phyloP scores from a whole-genome alignment of 257 asterid genomes.

The Cynanchum wilfordii region DNA sequence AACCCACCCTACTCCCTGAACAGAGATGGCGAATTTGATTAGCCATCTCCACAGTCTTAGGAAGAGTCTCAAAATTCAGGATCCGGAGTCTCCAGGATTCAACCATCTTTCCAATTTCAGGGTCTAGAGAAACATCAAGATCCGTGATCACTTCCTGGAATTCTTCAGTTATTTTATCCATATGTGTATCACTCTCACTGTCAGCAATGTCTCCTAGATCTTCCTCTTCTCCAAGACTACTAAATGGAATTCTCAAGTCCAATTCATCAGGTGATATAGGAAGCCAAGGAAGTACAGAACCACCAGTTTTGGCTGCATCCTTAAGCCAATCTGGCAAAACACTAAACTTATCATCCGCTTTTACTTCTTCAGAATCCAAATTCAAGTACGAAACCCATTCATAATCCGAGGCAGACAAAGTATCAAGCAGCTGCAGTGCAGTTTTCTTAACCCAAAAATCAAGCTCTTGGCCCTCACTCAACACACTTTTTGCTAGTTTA shows the following conservation, averaged over 20 bases:
- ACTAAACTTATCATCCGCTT: constrained; percentile 39
- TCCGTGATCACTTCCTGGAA: constrained; percentile 20
- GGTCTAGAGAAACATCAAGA: constrained; percentile 26
- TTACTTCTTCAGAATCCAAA: constrained; percentile 59
- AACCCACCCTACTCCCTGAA: constrained; percentile 16
- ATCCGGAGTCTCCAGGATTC: constrained; percentile 29
- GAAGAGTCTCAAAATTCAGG: constrained; percentile 31
- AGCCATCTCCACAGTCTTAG: constrained; percentile 40
- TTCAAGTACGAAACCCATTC: constrained; percentile 51
- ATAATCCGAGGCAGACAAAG: constrained; percentile 42
- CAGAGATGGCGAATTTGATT: constrained; percentile 46
- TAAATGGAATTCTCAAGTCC: constrained; percentile 20
- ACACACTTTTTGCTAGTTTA: constrained; percentile 41
- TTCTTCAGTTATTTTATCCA: constrained; percentile 39
- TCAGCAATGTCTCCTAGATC: constrained; percentile 21
- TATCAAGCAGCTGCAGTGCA: constrained; percentile 64
- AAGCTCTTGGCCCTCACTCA: constrained; percentile 32
- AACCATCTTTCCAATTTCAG: constrained; percentile 36
- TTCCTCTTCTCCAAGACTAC: constrained; percentile 29
- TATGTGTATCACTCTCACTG: constrained; percentile 23
- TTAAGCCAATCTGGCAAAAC: constrained; percentile 56
- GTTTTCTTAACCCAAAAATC: constrained; percentile 76
- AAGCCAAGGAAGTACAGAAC: constrained; percentile 61
- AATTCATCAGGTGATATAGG: constrained; percentile 42
- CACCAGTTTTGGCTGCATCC: constrained; percentile 33